Evolutionary conservation across 1,284 basidiomycete genomes (phyloP).

Genomic region (Naganishia sp.): DNA sequence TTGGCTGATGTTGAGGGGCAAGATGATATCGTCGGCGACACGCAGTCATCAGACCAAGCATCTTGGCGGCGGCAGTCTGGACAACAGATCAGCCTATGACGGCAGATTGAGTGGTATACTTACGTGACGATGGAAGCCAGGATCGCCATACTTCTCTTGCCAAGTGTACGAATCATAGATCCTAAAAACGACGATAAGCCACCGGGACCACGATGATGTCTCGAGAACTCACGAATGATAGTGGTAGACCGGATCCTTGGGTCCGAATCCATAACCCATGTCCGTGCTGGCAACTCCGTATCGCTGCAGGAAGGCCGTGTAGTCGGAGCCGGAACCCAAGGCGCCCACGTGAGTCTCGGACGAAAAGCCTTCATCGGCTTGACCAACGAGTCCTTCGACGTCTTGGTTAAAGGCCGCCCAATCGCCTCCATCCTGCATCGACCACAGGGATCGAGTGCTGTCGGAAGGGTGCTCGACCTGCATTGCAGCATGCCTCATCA

Average conservation of each 20-base stretch:
- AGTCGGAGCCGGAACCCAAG: conserved; percentile 62
- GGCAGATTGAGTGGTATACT: conserved; percentile 25
- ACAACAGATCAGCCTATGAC: conserved; percentile 35
- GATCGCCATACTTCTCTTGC: conserved; percentile 70
- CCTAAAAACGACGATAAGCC: neutral
- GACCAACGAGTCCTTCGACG: conserved; percentile 2
- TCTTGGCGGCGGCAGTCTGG: conserved; percentile 66
- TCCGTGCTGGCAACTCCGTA: conserved; percentile 59
- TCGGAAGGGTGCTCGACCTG: conserved; percentile 63
- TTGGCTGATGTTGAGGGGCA: conserved; percentile 75
- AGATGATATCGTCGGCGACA: conserved; percentile 61
- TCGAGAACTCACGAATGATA: conserved; percentile 62
- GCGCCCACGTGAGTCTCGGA: neutral
- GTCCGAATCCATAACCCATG: conserved; percentile 57
- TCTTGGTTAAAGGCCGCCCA: conserved; percentile 37
- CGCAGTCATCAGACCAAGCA: conserved; percentile 67
- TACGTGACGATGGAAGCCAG: conserved; percentile 72
- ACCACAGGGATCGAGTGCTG: conserved; percentile 49
- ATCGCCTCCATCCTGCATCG: conserved; percentile 47
- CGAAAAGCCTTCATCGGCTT: conserved; percentile 13
- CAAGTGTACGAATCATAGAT: conserved; percentile 76
- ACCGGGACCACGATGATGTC: no score
- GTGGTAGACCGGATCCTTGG: conserved; percentile 69
- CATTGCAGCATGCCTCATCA: conserved; percentile 68
- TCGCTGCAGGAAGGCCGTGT: conserved; percentile 68